Evolutionary conservation across 1,284 basidiomycete genomes (phyloP).

Genomic region (Cryptococcus sp.): DNA sequence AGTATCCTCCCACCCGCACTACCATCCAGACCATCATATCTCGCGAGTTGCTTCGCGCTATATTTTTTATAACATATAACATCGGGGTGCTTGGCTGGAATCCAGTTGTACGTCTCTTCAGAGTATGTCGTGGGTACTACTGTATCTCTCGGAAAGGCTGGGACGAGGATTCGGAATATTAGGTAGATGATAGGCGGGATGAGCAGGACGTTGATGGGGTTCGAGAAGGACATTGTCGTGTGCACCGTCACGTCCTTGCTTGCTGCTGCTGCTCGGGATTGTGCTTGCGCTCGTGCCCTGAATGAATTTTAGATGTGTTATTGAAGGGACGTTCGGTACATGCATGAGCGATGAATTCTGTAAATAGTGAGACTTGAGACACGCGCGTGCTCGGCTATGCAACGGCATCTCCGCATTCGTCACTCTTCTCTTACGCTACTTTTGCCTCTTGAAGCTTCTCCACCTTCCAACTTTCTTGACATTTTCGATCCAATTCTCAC

Average conservation of each 20-base stretch:
- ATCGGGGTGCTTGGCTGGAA: constrained; percentile 74
- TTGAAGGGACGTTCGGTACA: not conserved
- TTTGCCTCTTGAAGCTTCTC: not conserved
- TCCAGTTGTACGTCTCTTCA: constrained; percentile 74
- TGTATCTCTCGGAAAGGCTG: constrained; percentile 50
- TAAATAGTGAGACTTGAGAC: too few species aligned
- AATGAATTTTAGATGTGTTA: too few species aligned
- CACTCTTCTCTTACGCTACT: constrained; percentile 6
- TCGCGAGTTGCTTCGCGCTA: constrained; percentile 69
- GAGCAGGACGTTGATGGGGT: constrained; percentile 60
- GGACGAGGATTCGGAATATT: constrained; percentile 70
- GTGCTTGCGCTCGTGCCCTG: too few species aligned
- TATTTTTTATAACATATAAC: constrained; percentile 73
- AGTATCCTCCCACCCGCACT: constrained; percentile 66
- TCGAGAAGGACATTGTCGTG: constrained; percentile 37
- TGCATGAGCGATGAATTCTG: too few species aligned
- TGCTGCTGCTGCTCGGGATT: not conserved
- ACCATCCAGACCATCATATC: constrained; percentile 65
- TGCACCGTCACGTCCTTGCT: not conserved
- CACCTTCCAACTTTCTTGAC: not conserved
- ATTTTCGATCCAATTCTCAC: not conserved
- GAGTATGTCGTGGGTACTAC: constrained; percentile 31
- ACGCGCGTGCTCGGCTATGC: too few species aligned
- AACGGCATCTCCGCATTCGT: not conserved
- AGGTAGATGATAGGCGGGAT: constrained; percentile 78